Conservation (phyloP, 768 basidiomycete species). For the Rhodotorula taiwanensis region DNA sequence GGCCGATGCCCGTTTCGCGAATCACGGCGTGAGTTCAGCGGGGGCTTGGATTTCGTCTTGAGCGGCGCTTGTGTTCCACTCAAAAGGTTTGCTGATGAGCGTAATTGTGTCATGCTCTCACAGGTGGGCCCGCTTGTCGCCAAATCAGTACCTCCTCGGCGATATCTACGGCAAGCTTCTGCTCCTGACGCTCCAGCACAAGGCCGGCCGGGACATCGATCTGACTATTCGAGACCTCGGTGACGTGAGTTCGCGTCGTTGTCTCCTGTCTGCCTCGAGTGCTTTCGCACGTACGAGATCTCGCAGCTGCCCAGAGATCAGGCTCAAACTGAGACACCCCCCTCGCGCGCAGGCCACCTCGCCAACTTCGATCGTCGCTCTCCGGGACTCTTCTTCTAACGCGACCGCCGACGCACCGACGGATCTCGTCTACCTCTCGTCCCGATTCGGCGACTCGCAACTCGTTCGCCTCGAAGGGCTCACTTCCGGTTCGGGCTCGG, state of each 20-base stretch:
- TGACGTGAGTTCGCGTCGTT: constrained; percentile 54
- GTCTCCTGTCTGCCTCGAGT: no score
- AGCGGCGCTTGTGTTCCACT: no score
- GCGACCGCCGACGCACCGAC: no score
- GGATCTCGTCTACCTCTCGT: constrained; percentile 60
- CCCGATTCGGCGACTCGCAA: constrained; percentile 74
- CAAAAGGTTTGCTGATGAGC: no score
- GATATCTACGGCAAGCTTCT: constrained; percentile 37
- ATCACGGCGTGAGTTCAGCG: constrained; percentile 29
- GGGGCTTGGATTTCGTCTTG: no score
- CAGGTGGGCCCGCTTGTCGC: constrained; percentile 2
- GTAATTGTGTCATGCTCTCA: no score
- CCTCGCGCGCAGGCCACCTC: constrained; percentile 50
- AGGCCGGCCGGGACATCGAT: neutral
- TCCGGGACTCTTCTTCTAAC: constrained; percentile 45
- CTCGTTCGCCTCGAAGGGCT: constrained; percentile 54
- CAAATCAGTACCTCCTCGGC: constrained; percentile 24
- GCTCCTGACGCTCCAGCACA: neutral
- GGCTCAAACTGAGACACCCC: constrained; percentile 48
- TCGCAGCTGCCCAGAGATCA: no score
- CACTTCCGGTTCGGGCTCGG: neutral
- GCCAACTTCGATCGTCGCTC: constrained; percentile 62
- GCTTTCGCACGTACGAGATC: no score
- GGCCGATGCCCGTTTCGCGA: constrained; percentile 26
- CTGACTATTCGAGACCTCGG: constrained; percentile 58